Evolutionary conservation across 257 asterid species (phyloP), one percentile per base, ranked within the genome.

Genomic region (Phtheirospermum japonicum): DNA sequence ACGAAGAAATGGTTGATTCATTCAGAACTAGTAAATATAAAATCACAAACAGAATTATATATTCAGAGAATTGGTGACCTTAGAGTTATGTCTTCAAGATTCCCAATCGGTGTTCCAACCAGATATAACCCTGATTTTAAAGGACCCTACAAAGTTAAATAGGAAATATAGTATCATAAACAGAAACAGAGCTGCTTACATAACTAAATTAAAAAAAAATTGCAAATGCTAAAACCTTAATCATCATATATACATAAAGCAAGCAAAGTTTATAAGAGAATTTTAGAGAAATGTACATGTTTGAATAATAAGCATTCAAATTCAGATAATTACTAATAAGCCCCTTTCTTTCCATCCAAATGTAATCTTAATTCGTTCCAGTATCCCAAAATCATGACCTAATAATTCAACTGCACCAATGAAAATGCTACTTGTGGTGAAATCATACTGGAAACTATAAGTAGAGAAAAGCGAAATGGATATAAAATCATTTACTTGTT

Each of bases 61-160:
- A 23, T 23, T 23, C 1, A 1, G 28, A 23, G 28, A 33, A 46
- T 16, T 16, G 57, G 56, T 65, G 49, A 87, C 95, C 96, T 79
- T 28, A 85, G 69, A 50, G 98, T 92, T 71, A 92, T 92, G 72
- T 92, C 97, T 76, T 89, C 97, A 72, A 92, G 97, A 83, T 86
- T 92, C 59, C 98, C 97, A 58, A 92, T 86, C 48, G 98, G 97
- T 5, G 97, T 92, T 66, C 93, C 97, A 8, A 92, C 95, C 16
- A 92, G 77, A 83, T 92, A 92, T 30, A 88, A 64, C 36, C 97
- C 98, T 59, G 95, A 86, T 77, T 84, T 75, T 75, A 88, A 65
- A 72, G 94, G 85, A 45, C 88, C 86, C 98, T 92, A 42, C 67
- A 74, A 66, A 53, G 54, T 33, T n/a, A 50, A 28, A 63, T 10